phyloP scores from a whole-genome alignment of 1,139 yeast genomes.

The Scheffersomyces titani region DNA sequence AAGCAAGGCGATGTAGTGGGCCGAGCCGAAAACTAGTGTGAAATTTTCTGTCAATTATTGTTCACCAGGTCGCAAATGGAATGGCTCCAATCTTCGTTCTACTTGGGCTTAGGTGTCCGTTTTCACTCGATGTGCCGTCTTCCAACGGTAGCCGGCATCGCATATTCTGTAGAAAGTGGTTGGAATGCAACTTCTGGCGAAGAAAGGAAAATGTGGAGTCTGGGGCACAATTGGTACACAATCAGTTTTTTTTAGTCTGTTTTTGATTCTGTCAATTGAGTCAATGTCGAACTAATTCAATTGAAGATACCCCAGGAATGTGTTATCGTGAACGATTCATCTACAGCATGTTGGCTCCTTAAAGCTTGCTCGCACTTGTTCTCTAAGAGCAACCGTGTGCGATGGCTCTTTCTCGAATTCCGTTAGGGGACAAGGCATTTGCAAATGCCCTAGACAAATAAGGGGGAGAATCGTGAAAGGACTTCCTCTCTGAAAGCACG shows the following conservation, averaged over 20 bases:
- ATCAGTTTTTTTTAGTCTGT: background rate
- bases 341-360: background rate
- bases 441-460: background rate
- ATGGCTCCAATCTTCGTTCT: background rate
- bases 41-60: background rate
- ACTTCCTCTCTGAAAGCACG: background rate
- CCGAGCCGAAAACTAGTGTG: background rate
- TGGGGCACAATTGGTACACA: background rate
- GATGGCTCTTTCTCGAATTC: background rate
- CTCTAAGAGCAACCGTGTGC: background rate
- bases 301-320: background rate
- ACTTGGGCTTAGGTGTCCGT: background rate
- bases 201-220: background rate
- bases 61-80: background rate
- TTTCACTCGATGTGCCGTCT: background rate
- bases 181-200: background rate
- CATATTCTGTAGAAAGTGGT: background rate
- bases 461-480: background rate
- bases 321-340: background rate
- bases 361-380: background rate
- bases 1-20: background rate
- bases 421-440: background rate
- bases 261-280: background rate
- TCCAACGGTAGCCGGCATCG: background rate
- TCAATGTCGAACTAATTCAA: background rate